A percentile compares a stretch with the other conserved stretches of the same genome.
Conservation (phyloP, 805 yeast genomes). For the Wickerhamiella alocasiicola region DNA sequence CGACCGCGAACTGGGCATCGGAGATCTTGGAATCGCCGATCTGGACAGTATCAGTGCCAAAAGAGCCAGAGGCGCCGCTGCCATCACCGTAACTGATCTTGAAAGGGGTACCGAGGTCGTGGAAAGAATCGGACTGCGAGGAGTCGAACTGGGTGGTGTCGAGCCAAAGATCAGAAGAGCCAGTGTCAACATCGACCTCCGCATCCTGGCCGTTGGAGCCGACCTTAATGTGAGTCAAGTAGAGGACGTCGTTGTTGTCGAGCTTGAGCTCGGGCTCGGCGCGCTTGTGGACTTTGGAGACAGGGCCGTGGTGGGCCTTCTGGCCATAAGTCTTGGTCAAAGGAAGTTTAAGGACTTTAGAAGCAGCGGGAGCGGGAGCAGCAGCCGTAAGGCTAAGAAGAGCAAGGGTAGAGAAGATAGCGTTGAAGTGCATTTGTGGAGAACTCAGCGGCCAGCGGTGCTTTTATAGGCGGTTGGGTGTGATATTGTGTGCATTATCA, state of each 20-base stretch:
- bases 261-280: background rate
- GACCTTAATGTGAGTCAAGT: background rate
- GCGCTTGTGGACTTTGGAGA: background rate
- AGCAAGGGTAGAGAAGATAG: slow-evolving; percentile 6
- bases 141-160: background rate
- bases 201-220: slow-evolving; percentile 31
- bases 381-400: slow-evolving; percentile 1
- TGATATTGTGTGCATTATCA: too few relatives aligned
- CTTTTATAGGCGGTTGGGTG: too few relatives aligned
- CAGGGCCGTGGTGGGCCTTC: background rate
- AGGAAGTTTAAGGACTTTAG: slow-evolving; percentile 6
- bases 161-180: slow-evolving; percentile 61
- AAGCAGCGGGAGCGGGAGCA: slow-evolving; percentile 1
- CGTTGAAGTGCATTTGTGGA: slow-evolving; percentile 3
- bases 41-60: slow-evolving; percentile 45
- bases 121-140: slow-evolving; percentile 2
- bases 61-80: slow-evolving; percentile 35
- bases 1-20: slow-evolving; percentile 60
- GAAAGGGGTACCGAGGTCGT: slow-evolving; percentile 19
- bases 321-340: background rate
- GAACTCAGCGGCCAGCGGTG: too few relatives aligned
- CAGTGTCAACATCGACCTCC: slow-evolving; percentile 52
- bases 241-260: slow-evolving; percentile 12
- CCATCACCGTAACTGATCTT: slow-evolving; percentile 34
- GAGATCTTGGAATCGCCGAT: slow-evolving; percentile 37